These are phyloP conservation scores for Cucumis hystrix DNA, from an alignment of 306 rosid genomes.

Conservation along the genomic window DNA sequence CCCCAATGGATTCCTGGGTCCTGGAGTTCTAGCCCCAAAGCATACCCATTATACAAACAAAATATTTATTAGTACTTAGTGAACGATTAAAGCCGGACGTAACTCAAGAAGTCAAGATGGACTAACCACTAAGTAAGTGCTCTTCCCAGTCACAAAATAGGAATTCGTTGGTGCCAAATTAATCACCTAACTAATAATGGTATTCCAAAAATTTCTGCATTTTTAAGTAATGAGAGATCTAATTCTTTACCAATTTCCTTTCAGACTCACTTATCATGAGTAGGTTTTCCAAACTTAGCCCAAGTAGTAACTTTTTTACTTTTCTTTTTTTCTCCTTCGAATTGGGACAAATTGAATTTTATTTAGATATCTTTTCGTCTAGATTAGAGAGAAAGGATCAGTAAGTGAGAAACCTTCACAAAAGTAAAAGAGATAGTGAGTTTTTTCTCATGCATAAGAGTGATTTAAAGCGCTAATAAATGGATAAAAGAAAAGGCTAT, in stretches of 20 bases:
- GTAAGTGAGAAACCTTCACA: neutral
- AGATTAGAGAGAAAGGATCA: neutral
- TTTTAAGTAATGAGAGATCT: neutral
- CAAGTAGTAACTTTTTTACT: neutral
- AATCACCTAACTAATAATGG: neutral
- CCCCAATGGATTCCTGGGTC: neutral
- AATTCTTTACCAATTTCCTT: neutral
- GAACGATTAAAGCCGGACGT: neutral
- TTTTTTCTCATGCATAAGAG: too few relatives aligned
- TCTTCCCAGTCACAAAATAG: neutral
- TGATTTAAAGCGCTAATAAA: too few relatives aligned
- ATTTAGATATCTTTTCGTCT: neutral
- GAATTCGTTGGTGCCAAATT: neutral
- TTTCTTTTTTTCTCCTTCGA: neutral
- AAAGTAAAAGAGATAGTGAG: too few relatives aligned
- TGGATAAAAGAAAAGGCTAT: too few relatives aligned
- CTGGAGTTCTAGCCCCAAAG: neutral
- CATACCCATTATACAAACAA: neutral
- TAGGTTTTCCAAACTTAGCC: neutral
- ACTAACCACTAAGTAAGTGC: neutral
- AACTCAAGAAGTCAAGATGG: neutral
- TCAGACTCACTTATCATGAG: neutral
- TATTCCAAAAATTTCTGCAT: neutral
- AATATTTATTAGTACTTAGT: neutral
- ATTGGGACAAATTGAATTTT: neutral